A percentile compares a stretch with the other conserved stretches of the same genome.
Evolutionary conservation across 176 grass and related monocot species (phyloP).

Genomic region (Thinopyrum elongatum): DNA sequence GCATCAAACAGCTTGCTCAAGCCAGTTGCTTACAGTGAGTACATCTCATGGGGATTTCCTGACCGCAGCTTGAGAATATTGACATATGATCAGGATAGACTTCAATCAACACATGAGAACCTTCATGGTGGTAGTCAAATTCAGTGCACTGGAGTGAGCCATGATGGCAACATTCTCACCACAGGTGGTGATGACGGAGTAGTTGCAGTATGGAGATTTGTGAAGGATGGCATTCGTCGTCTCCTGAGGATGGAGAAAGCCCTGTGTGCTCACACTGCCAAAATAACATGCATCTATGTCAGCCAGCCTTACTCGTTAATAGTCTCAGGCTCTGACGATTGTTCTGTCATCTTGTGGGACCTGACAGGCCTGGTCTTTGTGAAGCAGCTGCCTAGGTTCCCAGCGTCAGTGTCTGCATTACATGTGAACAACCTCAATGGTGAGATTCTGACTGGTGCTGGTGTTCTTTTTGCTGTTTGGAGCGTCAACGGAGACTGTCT

Average conservation of each 20-base stretch:
- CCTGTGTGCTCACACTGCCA: slow-evolving; percentile 83
- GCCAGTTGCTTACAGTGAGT: slow-evolving; percentile 77
- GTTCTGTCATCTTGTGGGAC: slow-evolving; percentile 94
- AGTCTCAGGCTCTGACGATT: slow-evolving; percentile 93
- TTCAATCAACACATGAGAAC: slow-evolving; percentile 92
- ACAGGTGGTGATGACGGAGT: slow-evolving; percentile 91
- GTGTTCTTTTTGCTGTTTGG: slow-evolving; percentile 92
- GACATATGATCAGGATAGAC: slow-evolving; percentile 92
- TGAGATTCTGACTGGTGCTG: slow-evolving; percentile 85
- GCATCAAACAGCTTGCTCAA: slow-evolving; percentile 78
- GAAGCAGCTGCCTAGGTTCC: slow-evolving; percentile 91
- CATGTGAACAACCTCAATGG: slow-evolving; percentile 94
- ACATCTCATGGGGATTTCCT: slow-evolving; percentile 96
- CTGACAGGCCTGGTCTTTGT: slow-evolving; percentile 87
- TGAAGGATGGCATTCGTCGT: slow-evolving; percentile 70
- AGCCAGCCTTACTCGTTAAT: slow-evolving; percentile 95
- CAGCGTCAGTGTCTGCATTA: slow-evolving; percentile 75
- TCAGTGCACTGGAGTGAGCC: slow-evolving; percentile 92
- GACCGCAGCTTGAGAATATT: slow-evolving; percentile 91
- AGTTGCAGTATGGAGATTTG: slow-evolving; percentile 90
- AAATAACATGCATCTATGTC: slow-evolving; percentile 91
- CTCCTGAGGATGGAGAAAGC: slow-evolving; percentile 70
- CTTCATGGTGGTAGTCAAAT: slow-evolving; percentile 95
- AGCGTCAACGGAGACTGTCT: slow-evolving; percentile 93
- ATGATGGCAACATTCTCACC: slow-evolving; percentile 84